Evolutionary conservation across 1,139 yeast species (phyloP).

Genomic region (Wickerhamiella pararugosa): DNA sequence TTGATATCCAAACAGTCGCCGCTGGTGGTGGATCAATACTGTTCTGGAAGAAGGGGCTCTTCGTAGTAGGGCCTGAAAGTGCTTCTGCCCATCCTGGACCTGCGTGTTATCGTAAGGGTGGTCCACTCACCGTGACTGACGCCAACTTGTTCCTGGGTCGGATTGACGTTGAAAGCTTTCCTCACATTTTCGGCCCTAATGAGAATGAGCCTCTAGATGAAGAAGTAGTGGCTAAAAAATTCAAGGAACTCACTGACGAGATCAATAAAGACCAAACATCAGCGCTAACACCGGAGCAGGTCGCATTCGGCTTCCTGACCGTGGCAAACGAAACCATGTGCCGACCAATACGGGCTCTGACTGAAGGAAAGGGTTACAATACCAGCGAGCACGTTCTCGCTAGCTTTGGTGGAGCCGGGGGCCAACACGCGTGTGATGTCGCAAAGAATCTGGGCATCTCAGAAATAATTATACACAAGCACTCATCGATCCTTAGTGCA

Average conservation of each 20-base stretch:
- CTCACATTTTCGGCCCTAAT: conserved; percentile 39
- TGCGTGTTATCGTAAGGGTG: conserved; percentile 42
- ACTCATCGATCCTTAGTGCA: conserved; percentile 37
- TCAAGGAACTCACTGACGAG: conserved; percentile 27
- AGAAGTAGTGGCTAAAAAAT: conserved; percentile 29
- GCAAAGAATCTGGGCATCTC: conserved; percentile 32
- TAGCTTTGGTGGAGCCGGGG: conserved; percentile 42
- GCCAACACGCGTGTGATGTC: conserved; percentile 36
- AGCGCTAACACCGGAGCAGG: conserved; percentile 28
- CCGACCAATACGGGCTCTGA: conserved; percentile 35
- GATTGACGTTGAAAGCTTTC: conserved; percentile 35
- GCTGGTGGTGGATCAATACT: conserved; percentile 47
- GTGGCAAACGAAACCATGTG: conserved; percentile 41
- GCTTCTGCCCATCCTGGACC: conserved; percentile 48
- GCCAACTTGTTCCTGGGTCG: conserved; percentile 40
- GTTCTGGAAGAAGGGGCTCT: conserved; percentile 36
- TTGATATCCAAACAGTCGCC: conserved; percentile 44
- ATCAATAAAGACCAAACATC: conserved; percentile 29
- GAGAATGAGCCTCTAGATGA: conserved; percentile 35
- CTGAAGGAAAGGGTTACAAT: conserved; percentile 37
- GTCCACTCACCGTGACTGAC: conserved; percentile 41
- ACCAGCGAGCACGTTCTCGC: conserved; percentile 32
- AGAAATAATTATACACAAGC: conserved; percentile 32
- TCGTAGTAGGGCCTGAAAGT: conserved; percentile 41
- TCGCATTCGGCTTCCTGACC: conserved; percentile 36